Conservation (phyloP, 495 filamentous ascomycete species). For the Lepraria neglecta region DNA sequence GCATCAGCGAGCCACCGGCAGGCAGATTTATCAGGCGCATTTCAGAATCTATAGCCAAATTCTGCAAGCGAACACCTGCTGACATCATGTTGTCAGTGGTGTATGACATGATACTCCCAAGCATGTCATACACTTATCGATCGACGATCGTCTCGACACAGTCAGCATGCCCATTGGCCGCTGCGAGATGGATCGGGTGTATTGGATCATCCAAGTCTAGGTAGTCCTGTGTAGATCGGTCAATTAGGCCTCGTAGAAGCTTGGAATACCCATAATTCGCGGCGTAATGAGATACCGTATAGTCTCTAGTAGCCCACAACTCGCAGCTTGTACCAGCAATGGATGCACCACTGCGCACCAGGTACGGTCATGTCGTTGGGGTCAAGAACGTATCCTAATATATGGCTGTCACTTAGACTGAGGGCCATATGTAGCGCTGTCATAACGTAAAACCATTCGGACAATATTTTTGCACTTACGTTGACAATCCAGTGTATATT, state of each 20-base stretch:
- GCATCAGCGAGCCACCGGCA: not conserved
- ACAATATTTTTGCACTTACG: no score
- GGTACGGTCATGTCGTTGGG: no score
- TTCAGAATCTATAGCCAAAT: not conserved
- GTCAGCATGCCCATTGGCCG: not conserved
- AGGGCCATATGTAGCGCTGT: no score
- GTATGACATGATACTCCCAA: no score
- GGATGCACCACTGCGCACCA: not conserved
- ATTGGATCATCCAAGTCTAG: not conserved
- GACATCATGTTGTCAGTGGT: no score
- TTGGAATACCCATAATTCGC: not conserved
- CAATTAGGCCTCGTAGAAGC: not conserved
- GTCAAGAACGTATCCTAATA: no score
- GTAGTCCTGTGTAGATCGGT: not conserved
- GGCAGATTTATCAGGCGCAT: not conserved
- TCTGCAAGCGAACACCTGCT: no score
- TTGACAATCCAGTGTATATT: no score
- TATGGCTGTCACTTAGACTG: no score
- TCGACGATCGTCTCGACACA: constrained; percentile 8
- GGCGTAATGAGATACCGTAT: constrained; percentile 7
- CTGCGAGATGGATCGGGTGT: constrained; percentile 13
- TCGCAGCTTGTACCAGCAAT: not conserved
- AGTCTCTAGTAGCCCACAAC: not conserved
- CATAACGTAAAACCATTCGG: no score
- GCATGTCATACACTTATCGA: not conserved